Base-by-base conservation (phyloP, 345 rosid genomes). In the Gossypium anomalum region DNA sequence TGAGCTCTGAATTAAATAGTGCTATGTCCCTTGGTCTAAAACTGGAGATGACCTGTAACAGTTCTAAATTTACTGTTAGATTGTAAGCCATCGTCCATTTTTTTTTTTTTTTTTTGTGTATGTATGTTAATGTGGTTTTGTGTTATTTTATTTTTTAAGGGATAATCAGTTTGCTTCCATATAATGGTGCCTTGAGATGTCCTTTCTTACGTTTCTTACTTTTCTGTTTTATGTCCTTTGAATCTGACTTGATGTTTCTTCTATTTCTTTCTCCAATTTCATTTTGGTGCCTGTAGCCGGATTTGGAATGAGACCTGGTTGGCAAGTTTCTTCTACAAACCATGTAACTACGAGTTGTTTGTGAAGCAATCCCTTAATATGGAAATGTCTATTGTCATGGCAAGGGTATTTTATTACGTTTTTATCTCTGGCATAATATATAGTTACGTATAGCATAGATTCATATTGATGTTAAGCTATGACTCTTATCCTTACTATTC, bases 261-360 rank as follows among this genome's bases (percentile, higher is more conserved):
- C 38, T 61, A 27, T 61, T 15, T 61, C 44, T 43, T 61, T 61
- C 44, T 29, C 44, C 41, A 14, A n/a, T 75, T n/a, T 67, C 56
- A 57, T 49, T 68, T 62, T 78, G 79, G 74, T 72, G 76, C 68
- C 55, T 47, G 75, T 78, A 95, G 99, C 75, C 97, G 98, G 77
- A 89, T 95, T 27, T 95, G 99, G 99, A 91, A 93, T 19, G 98
- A 95, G 91, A 88, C 93, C 69, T 93, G 99, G 99, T 75, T 95
- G 83, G 60, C 94, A 23, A 87, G 82, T 89, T 95, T 95, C 88
- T 95, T 95, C 82, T 93, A 83, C 86, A 93, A 90, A 83, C 99
- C 98, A 17, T 95, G 98, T 80, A 95, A 93, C 79, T 86, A 93
- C 41, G 99, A 95, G 74, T 77, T 95, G 80, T 95, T 95, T 75